Evolutionary conservation across 2,329 filamentous ascomycete species (phyloP), one percentile per base, ranked within the genome.

Genomic region (Penicillium psychrosexuale): DNA sequence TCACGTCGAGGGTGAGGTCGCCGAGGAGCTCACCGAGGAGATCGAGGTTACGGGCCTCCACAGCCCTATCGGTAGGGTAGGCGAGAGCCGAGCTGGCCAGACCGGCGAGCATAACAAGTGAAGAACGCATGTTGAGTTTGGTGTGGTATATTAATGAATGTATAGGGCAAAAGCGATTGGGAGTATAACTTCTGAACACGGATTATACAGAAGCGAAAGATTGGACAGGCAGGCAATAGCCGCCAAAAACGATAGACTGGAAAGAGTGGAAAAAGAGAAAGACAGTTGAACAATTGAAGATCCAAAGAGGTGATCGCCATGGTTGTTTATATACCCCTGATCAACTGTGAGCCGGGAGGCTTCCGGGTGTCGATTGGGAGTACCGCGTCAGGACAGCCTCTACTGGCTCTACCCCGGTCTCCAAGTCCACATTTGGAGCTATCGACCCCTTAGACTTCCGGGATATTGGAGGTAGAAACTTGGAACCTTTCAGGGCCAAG

Each of bases 251-350:
- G 69, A 71, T 61, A 71, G 69, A 71, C 66, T 66, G 66, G 58
- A 61, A 67, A 63, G 19, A 19, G 19, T 19, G 19, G 22, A 24
- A 67, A 64, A 58, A 63, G 52, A 60, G 48, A 58, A 56, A 54
- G 47, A 51, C 15, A 28, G 46, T 45, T 48, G 51, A 49, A 33
- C 2, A 13, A 54, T 39, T 24, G 17, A 45, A 54, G 17, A 33
- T 45, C 13, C 19, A 12, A 44, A 56, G 56, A 56, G 56, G 56
- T 61, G 63, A 68, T 58, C 61, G 61, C 62, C 59, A 38, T 43
- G 39, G 39, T 59, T 62, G 57, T 67, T 69, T 72, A 72, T 72
- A 72, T 69, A 72, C 64, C 69, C 68, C 69, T 69, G 63, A 63
- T 55, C 42, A 42, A 46, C 48, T 28, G 8, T 36, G 24, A 46